A percentile compares a stretch with the other conserved stretches of the same genome.
phyloP scores from a whole-genome alignment of 768 basidiomycete genomes.

The Psilocybe azurescens region DNA sequence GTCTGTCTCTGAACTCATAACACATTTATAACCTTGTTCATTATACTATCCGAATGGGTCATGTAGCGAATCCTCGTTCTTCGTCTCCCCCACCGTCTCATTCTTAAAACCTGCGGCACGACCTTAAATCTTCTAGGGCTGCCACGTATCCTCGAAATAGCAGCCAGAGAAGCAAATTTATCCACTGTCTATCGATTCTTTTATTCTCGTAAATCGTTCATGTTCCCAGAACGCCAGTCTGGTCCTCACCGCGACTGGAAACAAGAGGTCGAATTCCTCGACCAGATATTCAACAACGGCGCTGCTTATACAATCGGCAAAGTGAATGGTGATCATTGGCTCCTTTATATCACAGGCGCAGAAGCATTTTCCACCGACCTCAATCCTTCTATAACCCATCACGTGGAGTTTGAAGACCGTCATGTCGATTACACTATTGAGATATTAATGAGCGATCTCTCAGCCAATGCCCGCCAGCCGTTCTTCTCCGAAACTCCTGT shows the following conservation, averaged over 20 bases:
- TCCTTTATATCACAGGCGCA: constrained; percentile 88
- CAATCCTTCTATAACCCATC: constrained; percentile 17
- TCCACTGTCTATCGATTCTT: constrained; percentile 87
- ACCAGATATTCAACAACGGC: constrained; percentile 86
- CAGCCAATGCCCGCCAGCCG: constrained; percentile 70
- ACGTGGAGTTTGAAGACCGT: constrained; percentile 22
- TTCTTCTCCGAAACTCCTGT: constrained; percentile 58
- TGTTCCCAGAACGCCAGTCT: constrained; percentile 96
- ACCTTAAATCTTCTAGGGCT: constrained; percentile 96
- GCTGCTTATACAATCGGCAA: constrained; percentile 97
- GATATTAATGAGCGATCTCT: constrained; percentile 95
- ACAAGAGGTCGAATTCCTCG: constrained; percentile 90
- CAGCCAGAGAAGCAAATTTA: constrained; percentile 68
- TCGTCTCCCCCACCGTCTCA: constrained; percentile 94
- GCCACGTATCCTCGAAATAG: constrained; percentile 94
- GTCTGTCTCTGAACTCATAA: constrained; percentile 48
- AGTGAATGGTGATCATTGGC: constrained; percentile 98
- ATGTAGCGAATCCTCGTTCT: constrained; percentile 93
- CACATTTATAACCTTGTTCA: constrained; percentile 8
- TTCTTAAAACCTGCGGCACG: constrained; percentile 98
- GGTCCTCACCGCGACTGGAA: constrained; percentile 96
- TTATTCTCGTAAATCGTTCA: constrained; percentile 98
- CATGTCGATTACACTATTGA: constrained; percentile 92
- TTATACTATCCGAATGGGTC: constrained; percentile 10
- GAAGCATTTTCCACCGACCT: constrained; percentile 28